phyloP scores from a whole-genome alignment of 768 basidiomycete genomes.

The Steccherinum ochraceum region DNA sequence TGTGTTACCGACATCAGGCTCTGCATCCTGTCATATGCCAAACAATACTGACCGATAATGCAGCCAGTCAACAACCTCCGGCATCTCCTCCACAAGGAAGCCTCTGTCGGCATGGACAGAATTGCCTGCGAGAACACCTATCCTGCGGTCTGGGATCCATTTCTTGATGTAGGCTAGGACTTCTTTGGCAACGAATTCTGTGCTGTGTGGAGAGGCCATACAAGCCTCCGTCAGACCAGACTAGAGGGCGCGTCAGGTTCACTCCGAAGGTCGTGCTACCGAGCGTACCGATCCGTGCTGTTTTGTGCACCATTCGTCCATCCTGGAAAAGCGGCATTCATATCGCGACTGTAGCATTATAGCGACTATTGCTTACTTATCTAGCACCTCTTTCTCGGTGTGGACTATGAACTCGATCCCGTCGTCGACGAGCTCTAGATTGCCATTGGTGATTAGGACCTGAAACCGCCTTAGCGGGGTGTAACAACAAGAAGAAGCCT shows the following conservation, averaged over 20 bases:
- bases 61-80: slow-evolving; percentile 68
- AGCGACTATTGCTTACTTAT: slow-evolving; percentile 50
- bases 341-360: slow-evolving; percentile 1
- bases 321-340: slow-evolving; percentile 37
- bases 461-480: slow-evolving; percentile 23
- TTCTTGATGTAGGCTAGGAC: slow-evolving; percentile 77
- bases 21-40: not conserved
- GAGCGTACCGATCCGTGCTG: slow-evolving; percentile 68
- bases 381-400: slow-evolving; percentile 63
- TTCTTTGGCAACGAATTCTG: slow-evolving; percentile 48
- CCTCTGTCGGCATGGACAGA: slow-evolving; percentile 77
- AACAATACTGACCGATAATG: slow-evolving; percentile 58
- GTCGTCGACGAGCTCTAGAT: slow-evolving; percentile 73
- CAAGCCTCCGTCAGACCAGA: slow-evolving; percentile 82
- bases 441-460: slow-evolving; percentile 85
- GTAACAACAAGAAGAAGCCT: not conserved
- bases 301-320: slow-evolving; percentile 83
- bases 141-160: slow-evolving; percentile 67
- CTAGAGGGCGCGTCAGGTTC: slow-evolving; percentile 28
- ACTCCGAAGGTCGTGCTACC: not conserved
- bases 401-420: slow-evolving; percentile 73
- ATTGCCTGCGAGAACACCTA: slow-evolving; percentile 77
- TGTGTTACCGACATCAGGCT: not conserved
- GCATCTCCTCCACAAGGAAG: slow-evolving; percentile 77
- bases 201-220: slow-evolving; percentile 59